Percentiles rank a stretch among this genome's conserved stretches.
phyloP scores from a whole-genome alignment of 2,329 filamentous ascomycete genomes.

The Xylaria multiplex region DNA sequence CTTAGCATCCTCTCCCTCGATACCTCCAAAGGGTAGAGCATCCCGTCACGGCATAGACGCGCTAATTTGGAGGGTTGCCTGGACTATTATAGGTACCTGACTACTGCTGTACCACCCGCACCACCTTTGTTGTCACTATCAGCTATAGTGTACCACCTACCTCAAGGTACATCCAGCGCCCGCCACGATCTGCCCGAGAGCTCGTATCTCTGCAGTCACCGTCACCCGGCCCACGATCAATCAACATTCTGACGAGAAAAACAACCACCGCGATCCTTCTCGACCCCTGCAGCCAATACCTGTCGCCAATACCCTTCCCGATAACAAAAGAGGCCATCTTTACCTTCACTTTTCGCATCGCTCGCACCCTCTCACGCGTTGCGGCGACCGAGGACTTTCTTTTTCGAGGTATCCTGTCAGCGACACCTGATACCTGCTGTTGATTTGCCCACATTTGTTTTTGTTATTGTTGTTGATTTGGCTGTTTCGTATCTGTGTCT shows the following conservation, averaged over 20 bases:
- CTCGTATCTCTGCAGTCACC: neutral
- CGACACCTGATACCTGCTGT: neutral
- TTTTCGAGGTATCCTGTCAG: neutral
- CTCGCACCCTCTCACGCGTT: constrained; percentile 31
- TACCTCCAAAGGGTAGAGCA: neutral
- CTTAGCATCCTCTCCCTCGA: neutral
- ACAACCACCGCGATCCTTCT: constrained; percentile 26
- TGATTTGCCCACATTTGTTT: neutral
- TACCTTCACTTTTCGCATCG: constrained; percentile 21
- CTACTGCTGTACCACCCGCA: neutral
- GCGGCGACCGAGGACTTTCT: constrained; percentile 6
- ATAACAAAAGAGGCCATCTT: constrained; percentile 10
- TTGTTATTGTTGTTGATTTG: constrained; percentile 5
- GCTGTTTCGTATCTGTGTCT: constrained; percentile 9
- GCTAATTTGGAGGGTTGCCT: constrained; percentile 21
- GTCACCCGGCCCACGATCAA: constrained; percentile 1
- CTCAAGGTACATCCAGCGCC: neutral
- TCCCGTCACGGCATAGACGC: constrained; percentile 15
- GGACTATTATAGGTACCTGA: constrained; percentile 4
- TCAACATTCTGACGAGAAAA: constrained; percentile 21
- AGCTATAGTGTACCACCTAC: neutral
- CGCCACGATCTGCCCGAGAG: constrained; percentile 3
- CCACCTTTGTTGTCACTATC: neutral
- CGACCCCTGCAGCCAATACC: constrained; percentile 28
- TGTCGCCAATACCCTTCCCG: too few relatives aligned